A percentile compares a stretch with the other conserved stretches of the same genome.
Conservation (phyloP, 768 basidiomycete species). For the Lyophyllum semitale region DNA sequence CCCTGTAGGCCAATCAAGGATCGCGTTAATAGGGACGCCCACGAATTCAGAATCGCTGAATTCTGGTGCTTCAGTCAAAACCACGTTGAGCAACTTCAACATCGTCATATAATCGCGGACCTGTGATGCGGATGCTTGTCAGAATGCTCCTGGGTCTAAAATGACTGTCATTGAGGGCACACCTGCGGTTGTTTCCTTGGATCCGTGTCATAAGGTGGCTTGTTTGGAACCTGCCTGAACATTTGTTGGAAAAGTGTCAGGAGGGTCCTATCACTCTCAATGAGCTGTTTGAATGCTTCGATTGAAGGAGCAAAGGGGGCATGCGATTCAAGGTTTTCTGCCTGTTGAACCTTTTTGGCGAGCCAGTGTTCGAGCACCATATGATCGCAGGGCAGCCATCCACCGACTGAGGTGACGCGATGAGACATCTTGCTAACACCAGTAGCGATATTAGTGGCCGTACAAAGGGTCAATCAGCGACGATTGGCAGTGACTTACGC, state of each 20-base stretch:
- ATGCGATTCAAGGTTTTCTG: background rate
- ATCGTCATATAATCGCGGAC: constrained; percentile 43
- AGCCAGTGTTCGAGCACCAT: constrained; percentile 6
- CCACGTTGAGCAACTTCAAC: constrained; percentile 40
- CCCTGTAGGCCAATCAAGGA: constrained; percentile 43
- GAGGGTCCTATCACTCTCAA: constrained; percentile 6
- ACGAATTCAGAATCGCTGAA: constrained; percentile 42
- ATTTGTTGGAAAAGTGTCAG: constrained; percentile 10
- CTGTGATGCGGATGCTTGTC: constrained; percentile 16
- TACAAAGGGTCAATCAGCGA: no score
- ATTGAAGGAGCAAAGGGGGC: constrained; percentile 3
- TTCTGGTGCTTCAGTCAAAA: constrained; percentile 42
- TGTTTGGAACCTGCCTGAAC: constrained; percentile 13
- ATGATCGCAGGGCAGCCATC: constrained; percentile 10
- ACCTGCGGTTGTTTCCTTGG: constrained; percentile 9
- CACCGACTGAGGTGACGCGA: background rate
- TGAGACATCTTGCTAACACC: no score
- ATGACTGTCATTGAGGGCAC: no score
- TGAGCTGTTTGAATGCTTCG: constrained; percentile 6
- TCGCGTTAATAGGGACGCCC: constrained; percentile 47
- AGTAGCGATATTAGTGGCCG: no score
- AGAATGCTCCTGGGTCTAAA: no score
- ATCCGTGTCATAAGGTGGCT: constrained; percentile 9
- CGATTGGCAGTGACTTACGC: no score
- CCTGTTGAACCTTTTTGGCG: background rate